Evolutionary conservation across 106 monocot genomes (phyloP).

Genomic region (Dendrobium officinale): DNA sequence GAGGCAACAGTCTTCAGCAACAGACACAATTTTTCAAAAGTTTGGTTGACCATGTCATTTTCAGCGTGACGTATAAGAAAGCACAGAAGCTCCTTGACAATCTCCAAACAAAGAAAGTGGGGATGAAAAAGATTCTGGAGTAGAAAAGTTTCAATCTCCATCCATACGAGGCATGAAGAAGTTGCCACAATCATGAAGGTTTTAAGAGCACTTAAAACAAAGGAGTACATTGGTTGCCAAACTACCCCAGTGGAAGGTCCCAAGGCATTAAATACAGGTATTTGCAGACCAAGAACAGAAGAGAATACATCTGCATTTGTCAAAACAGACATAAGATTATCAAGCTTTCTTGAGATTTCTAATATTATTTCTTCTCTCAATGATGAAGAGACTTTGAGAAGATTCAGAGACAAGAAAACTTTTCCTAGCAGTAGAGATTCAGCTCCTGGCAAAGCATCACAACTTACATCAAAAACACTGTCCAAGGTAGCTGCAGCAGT

Average conservation of each 20-base stretch:
- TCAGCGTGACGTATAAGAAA: constrained; percentile 74
- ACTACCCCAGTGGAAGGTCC: constrained; percentile 27
- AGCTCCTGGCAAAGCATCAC: constrained; percentile 17
- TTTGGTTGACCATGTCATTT: constrained; percentile 24
- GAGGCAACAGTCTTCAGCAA: constrained; percentile 44
- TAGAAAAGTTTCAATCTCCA: constrained; percentile 56
- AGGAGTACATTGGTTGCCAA: constrained; percentile 55
- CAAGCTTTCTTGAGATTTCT: constrained; percentile 56
- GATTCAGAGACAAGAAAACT: constrained; percentile 57
- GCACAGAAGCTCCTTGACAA: constrained; percentile 63
- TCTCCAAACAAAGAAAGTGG: constrained; percentile 68
- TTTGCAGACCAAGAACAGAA: constrained; percentile 43
- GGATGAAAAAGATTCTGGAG: constrained; percentile 66
- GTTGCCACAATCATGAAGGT: constrained; percentile 64
- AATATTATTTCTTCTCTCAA: constrained; percentile 58
- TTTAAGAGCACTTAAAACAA: constrained; percentile 50
- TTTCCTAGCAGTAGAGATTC: constrained; percentile 38
- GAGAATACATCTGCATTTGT: constrained; percentile 52
- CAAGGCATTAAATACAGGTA: constrained; percentile 39
- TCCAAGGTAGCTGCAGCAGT: constrained; percentile 14
- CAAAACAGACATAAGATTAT: constrained; percentile 41
- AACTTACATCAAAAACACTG: constrained; percentile 22
- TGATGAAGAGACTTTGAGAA: constrained; percentile 53
- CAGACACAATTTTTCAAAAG: constrained; percentile 39
- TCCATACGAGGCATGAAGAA: constrained; percentile 39